These are phyloP conservation scores for Epichloe brachyelytri DNA, from an alignment of 2,329 filamentous ascomycete genomes.

Conservation along the genomic window DNA sequence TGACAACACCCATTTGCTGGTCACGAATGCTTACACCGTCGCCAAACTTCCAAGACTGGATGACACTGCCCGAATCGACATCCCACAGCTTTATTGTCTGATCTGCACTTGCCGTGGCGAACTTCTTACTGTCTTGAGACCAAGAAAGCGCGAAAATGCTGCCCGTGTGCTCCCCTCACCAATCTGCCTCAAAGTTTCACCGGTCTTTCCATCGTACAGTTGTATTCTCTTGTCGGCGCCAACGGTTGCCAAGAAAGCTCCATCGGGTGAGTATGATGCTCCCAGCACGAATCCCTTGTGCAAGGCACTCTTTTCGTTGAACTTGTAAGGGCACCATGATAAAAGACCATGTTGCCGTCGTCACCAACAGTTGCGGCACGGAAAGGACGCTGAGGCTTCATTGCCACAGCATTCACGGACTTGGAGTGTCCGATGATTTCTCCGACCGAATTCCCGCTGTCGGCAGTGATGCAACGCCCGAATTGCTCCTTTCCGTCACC, in stretches of 20 bases:
- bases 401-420: slow-evolving; percentile 79
- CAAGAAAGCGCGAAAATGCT: slow-evolving; percentile 89
- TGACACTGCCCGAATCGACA: slow-evolving; percentile 59
- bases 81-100: slow-evolving; percentile 95
- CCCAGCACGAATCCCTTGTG: slow-evolving; percentile 87
- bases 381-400: slow-evolving; percentile 81
- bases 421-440: slow-evolving; percentile 88
- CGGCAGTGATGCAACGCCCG: slow-evolving; percentile 86
- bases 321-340: slow-evolving; percentile 92
- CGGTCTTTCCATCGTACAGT: slow-evolving; percentile 92
- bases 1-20: slow-evolving; percentile 91
- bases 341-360: slow-evolving; percentile 80
- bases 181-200: slow-evolving; percentile 65
- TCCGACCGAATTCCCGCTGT: slow-evolving; percentile 91
- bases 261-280: slow-evolving; percentile 82
- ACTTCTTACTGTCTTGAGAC: slow-evolving; percentile 71
- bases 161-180: slow-evolving; percentile 76
- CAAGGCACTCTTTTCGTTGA: slow-evolving; percentile 67
- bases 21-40: slow-evolving; percentile 63
- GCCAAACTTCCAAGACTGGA: slow-evolving; percentile 78
- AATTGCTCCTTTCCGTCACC: slow-evolving; percentile 90
- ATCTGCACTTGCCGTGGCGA: slow-evolving; percentile 87
- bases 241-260: slow-evolving; percentile 67
- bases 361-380: slow-evolving; percentile 85
- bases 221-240: slow-evolving; percentile 89